Percentiles rank a stretch among this genome's conserved stretches.
These are phyloP conservation scores for Beauveria sp. DNA, from an alignment of 2,329 filamentous ascomycete species.

Conservation along the genomic window DNA sequence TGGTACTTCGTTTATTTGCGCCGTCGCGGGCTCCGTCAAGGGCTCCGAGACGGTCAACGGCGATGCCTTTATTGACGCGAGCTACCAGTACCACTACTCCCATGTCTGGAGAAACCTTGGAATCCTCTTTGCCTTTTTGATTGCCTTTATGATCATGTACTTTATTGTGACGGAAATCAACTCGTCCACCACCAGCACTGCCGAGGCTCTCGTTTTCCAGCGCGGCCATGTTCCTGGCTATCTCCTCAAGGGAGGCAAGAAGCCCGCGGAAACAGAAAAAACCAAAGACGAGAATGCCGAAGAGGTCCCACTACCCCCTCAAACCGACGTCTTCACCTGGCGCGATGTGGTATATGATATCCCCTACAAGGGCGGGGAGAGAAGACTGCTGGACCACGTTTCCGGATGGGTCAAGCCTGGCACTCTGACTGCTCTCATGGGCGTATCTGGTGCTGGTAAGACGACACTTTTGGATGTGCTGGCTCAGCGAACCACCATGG, in stretches of 20 bases:
- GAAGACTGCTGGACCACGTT: slow-evolving; percentile 70
- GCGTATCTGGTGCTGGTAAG: slow-evolving; percentile 44
- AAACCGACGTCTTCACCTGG: slow-evolving; percentile 67
- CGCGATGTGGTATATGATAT: slow-evolving; percentile 63
- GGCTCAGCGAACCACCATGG: slow-evolving; percentile 46
- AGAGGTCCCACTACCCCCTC: slow-evolving; percentile 21
- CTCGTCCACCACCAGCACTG: slow-evolving; percentile 53
- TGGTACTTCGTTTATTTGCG: slow-evolving; percentile 44
- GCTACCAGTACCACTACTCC: slow-evolving; percentile 48
- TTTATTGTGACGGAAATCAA: slow-evolving; percentile 58
- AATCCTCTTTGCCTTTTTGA: slow-evolving; percentile 56
- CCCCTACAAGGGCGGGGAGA: slow-evolving; percentile 63
- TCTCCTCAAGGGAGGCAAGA: slow-evolving; percentile 25
- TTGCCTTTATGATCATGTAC: slow-evolving; percentile 58
- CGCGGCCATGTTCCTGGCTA: slow-evolving; percentile 42
- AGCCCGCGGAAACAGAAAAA: slow-evolving; percentile 19
- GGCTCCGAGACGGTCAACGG: slow-evolving; percentile 50
- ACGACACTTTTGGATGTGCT: slow-evolving; percentile 36
- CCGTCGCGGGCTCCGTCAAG: slow-evolving; percentile 44
- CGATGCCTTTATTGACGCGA: slow-evolving; percentile 49
- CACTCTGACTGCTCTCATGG: slow-evolving; percentile 73
- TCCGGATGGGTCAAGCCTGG: slow-evolving; percentile 88
- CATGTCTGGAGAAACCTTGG: slow-evolving; percentile 64
- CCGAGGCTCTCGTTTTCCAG: slow-evolving; percentile 63
- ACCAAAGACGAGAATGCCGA: slow-evolving; percentile 21